These are phyloP conservation scores for Erysimum cheiranthoides DNA, from an alignment of 345 rosid species.

Conservation along the genomic window DNA sequence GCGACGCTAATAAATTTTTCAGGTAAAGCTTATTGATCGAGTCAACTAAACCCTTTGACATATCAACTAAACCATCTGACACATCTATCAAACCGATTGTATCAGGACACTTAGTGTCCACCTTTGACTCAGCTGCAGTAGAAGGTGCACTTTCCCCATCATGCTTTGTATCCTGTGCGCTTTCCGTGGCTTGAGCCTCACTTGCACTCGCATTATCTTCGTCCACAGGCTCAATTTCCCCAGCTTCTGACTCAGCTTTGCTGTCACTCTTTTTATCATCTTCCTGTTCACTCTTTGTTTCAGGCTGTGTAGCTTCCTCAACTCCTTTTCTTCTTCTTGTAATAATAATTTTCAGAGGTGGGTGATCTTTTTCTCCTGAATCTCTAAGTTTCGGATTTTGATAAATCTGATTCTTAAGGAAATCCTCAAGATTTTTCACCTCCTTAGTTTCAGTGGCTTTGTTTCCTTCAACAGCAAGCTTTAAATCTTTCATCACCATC, in stretches of 20 bases:
- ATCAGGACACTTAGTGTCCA: not conserved
- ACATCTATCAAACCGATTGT: not conserved
- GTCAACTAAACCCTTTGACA: not conserved
- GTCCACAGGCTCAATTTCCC: not conserved
- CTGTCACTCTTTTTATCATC: not conserved
- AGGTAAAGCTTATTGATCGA: conserved; percentile 1
- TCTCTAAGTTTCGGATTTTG: too few relatives aligned
- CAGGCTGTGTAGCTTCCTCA: conserved; percentile 1
- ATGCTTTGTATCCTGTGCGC: not conserved
- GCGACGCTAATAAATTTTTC: not conserved
- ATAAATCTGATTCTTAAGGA: not conserved
- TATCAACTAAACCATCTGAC: not conserved
- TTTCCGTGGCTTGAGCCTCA: not conserved
- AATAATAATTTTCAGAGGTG: conserved; percentile 21
- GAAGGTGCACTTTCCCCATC: not conserved
- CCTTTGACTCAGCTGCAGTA: not conserved
- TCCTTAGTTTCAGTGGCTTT: not conserved
- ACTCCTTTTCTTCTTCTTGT: conserved; percentile 30
- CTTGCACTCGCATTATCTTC: not conserved
- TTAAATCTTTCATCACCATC: conserved; percentile 18
- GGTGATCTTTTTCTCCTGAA: too few relatives aligned
- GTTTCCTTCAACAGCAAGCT: conserved; percentile 51
- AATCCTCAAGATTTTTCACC: too few relatives aligned
- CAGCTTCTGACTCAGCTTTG: not conserved
- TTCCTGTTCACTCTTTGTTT: not conserved